Evolutionary conservation across 2,329 filamentous ascomycete genomes (phyloP).

Genomic region (Fusarium chlamydosporum): DNA sequence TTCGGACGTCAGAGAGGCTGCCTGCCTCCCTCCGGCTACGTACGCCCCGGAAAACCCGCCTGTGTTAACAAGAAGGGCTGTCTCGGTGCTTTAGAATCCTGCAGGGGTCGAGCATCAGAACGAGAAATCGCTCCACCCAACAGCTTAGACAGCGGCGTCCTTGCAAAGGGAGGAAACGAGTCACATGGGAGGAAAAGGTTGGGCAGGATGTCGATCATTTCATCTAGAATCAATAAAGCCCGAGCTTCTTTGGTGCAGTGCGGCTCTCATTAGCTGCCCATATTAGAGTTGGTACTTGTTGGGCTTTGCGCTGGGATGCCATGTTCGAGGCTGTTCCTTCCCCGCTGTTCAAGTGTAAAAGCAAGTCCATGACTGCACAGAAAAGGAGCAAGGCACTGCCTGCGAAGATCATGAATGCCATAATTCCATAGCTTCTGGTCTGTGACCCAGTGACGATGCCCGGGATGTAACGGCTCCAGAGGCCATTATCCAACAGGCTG

Average conservation of each 20-base stretch:
- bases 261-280: constrained; percentile 3
- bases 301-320: neutral
- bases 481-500: constrained; percentile 46
- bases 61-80: constrained; percentile 8
- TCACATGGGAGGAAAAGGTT: constrained; percentile 43
- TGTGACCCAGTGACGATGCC: constrained; percentile 11
- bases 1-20: neutral
- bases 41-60: neutral
- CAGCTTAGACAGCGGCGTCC: constrained; percentile 22
- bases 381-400: neutral
- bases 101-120: constrained; percentile 25
- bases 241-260: constrained; percentile 4
- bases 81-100: constrained; percentile 29
- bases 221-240: constrained; percentile 37
- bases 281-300: neutral
- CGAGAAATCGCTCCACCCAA: constrained; percentile 4
- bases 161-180: constrained; percentile 28
- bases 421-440: neutral
- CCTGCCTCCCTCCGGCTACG: constrained; percentile 5
- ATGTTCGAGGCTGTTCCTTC: neutral
- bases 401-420: neutral
- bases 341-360: constrained; percentile 5
- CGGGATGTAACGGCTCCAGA: constrained; percentile 35
- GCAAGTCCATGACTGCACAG: constrained; percentile 2
- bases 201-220: constrained; percentile 40